A percentile compares a stretch with the other conserved stretches of the same genome.
These are phyloP conservation scores for Helotiales sp. DNA, from an alignment of 2,329 filamentous ascomycete species.

Conservation along the genomic window DNA sequence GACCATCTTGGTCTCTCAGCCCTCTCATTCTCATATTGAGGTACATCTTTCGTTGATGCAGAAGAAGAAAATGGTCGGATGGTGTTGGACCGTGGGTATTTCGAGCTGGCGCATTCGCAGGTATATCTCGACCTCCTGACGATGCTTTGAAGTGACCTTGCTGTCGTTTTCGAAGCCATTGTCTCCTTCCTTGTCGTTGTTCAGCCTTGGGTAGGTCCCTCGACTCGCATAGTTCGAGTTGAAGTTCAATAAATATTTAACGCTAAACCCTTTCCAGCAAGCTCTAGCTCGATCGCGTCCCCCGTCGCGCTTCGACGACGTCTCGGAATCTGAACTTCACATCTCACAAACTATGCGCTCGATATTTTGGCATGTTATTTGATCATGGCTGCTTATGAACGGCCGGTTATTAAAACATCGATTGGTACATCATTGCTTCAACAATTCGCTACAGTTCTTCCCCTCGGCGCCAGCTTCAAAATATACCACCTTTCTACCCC, in stretches of 20 bases:
- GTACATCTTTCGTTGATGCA: constrained; percentile 26
- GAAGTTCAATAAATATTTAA: constrained; percentile 15
- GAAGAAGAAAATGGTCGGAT: constrained; percentile 31
- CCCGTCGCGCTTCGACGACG: neutral
- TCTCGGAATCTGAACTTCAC: constrained; percentile 7
- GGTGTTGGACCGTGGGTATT: constrained; percentile 14
- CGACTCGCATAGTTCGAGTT: neutral
- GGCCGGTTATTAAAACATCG: constrained; percentile 20
- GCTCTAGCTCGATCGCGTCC: constrained; percentile 16
- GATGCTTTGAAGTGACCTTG: constrained; percentile 40
- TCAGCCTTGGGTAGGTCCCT: neutral
- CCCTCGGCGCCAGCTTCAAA: constrained; percentile 58
- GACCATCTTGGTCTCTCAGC: constrained; percentile 62
- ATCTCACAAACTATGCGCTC: constrained; percentile 15
- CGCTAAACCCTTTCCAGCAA: constrained; percentile 21
- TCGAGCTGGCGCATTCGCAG: constrained; percentile 27
- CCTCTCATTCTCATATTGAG: constrained; percentile 35
- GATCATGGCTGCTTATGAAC: constrained; percentile 33
- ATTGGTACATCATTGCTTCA: constrained; percentile 30
- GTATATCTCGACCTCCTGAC: constrained; percentile 31
- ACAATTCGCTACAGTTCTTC: constrained; percentile 42
- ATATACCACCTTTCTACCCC: constrained; percentile 88
- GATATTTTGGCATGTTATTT: constrained; percentile 27
- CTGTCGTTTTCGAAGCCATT: constrained; percentile 50
- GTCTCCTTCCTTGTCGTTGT: constrained; percentile 2